Evolutionary conservation across 78 protist species (phyloP), one percentile per base, ranked within the genome.

Genomic region (Dictyostelium capitatum): DNA sequence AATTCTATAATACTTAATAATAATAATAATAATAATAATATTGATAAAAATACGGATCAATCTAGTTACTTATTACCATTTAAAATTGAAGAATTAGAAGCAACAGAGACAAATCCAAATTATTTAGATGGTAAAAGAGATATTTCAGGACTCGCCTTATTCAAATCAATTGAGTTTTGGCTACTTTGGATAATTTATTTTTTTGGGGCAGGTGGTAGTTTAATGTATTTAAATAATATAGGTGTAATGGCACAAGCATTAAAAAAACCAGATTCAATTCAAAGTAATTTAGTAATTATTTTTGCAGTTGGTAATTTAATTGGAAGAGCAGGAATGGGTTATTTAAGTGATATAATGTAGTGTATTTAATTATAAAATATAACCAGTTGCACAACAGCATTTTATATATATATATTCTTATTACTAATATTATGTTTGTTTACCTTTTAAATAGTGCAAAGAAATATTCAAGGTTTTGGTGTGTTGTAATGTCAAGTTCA

Each of bases 201-300:
- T 37, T 87, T 87, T 87, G 46, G 41, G 46, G 92, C 83, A 14
- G 92, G 92, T 64, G 17, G 62, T n/a, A 30, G 83, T 77, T 62
- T 87, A 50, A 87, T 87, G 92, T 87, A 77, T 64, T 50, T 87
- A 46, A 87, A 87, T 77, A 87, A 87, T 65, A 87, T 87, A 30
- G 82, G 70, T 48, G 28, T 72, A 4, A 56, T 87, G 53, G 77
- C 41, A 1, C 46, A 57, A n/a, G 17, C 92, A 20, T 23, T 74
- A 15, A 25, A 11, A 6, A 53, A 87, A 30, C 7, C 57, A 6
- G 78, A 46, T 11, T 41, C 80, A 25, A 4, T 57, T 19, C 65
- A 37, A 14, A 77, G 73, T 46, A 82, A 87, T 77, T 64, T 87
- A 12, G 92, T 87, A 5, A 87, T 87, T 87, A 72, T 87, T 28